phyloP scores from a whole-genome alignment of 331 rosid genomes.

The Erythrophleum ivorense region DNA sequence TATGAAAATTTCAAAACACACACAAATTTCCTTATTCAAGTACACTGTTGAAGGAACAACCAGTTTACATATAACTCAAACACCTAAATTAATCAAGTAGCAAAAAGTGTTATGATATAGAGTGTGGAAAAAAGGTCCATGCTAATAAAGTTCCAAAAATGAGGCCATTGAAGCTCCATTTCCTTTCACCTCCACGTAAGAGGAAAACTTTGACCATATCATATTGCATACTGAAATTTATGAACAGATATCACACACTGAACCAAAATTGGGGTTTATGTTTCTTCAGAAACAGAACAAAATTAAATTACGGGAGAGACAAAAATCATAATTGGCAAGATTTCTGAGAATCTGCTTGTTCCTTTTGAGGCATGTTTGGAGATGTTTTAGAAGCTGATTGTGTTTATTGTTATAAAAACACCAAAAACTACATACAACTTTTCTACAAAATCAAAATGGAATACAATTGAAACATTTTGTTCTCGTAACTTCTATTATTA shows the following conservation, averaged over 20 bases:
- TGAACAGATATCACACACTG: not conserved
- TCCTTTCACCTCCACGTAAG: not conserved
- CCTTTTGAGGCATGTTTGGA: no score
- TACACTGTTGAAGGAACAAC: not conserved
- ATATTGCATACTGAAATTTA: not conserved
- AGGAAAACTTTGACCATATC: not conserved
- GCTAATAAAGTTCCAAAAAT: constrained; percentile 1
- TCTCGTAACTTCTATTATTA: no score
- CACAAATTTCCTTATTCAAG: constrained; percentile 2
- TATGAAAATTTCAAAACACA: not conserved
- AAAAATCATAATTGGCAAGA: no score
- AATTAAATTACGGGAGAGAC: not conserved
- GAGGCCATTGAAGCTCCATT: constrained; percentile 17
- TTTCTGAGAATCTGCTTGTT: no score
- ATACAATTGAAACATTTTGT: no score
- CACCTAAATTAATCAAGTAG: not conserved
- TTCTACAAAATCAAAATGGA: no score
- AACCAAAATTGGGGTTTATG: not conserved
- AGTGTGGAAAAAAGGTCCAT: not conserved
- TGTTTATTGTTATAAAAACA: no score
- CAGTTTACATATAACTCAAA: not conserved
- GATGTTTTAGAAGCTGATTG: no score
- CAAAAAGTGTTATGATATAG: not conserved
- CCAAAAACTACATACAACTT: no score
- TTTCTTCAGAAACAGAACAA: not conserved